Percentiles rank a stretch among this genome's conserved stretches.
Conservation (phyloP, 1,139 yeast genomes). For the Blastobotrys raffinosifermentans region DNA sequence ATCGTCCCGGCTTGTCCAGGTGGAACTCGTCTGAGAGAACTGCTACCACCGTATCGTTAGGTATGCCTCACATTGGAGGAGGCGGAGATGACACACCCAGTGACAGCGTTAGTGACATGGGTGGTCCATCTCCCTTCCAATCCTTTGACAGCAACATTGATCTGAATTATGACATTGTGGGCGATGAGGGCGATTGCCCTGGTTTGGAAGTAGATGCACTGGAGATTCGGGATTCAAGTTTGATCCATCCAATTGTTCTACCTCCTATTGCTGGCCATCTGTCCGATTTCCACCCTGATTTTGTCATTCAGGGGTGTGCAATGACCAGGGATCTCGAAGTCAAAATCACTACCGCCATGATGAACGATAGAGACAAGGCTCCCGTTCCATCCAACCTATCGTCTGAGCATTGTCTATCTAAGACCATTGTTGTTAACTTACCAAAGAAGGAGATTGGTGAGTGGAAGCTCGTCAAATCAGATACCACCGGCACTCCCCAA, state of each 20-base stretch:
- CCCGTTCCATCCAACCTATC: conserved; percentile 8
- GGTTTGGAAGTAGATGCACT: conserved; percentile 14
- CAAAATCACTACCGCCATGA: conserved; percentile 22
- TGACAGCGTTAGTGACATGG: neutral
- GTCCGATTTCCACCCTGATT: conserved; percentile 28
- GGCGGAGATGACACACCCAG: neutral
- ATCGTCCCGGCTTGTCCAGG: conserved; percentile 14
- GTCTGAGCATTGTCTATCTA: conserved; percentile 7
- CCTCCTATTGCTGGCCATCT: conserved; percentile 28
- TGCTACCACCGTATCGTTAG: conserved; percentile 14
- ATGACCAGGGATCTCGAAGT: conserved; percentile 22
- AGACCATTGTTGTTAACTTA: conserved; percentile 15
- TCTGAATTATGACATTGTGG: conserved; percentile 6
- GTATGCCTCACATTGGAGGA: conserved; percentile 3
- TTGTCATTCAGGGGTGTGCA: conserved; percentile 25
- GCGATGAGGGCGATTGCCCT: conserved; percentile 11
- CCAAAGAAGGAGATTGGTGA: conserved; percentile 15
- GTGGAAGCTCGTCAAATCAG: no score
- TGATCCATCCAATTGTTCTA: conserved; percentile 18
- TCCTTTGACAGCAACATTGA: no score
- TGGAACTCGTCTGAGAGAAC: conserved; percentile 17
- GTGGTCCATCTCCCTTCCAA: no score
- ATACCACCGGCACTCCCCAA: no score
- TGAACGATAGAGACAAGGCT: conserved; percentile 20
- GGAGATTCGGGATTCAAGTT: conserved; percentile 2